Evolutionary conservation across 441 rosid species (phyloP).

Genomic region (Erodium moschatum): DNA sequence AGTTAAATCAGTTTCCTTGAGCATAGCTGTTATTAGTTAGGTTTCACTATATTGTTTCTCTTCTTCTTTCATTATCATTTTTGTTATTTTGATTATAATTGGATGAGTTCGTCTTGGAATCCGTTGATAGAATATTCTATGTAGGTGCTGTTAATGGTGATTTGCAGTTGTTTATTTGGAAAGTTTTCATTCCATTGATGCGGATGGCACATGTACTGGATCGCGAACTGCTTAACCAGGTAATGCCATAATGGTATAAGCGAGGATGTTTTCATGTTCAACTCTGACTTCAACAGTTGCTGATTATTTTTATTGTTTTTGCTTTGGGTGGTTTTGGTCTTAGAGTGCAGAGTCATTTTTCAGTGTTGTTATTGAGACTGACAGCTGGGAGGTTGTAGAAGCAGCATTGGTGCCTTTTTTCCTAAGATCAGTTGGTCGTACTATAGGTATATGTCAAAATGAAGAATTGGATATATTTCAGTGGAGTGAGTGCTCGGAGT

Average conservation of each 20-base stretch:
- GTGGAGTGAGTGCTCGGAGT: conserved; percentile 32
- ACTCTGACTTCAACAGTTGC: conserved; percentile 10
- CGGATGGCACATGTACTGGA: conserved; percentile 54
- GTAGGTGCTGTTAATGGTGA: conserved; percentile 36
- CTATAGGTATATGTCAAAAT: conserved; percentile 42
- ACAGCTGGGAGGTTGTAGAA: conserved; percentile 52
- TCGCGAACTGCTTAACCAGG: conserved; percentile 64
- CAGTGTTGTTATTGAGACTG: conserved; percentile 44
- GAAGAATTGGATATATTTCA: conserved; percentile 38
- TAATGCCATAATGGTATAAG: conserved; percentile 18
- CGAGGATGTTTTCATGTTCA: conserved; percentile 10
- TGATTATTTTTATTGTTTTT: conserved; percentile 20
- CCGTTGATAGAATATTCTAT: conserved; percentile 18
- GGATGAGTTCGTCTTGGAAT: neutral
- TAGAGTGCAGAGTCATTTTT: conserved; percentile 63
- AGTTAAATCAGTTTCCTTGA: neutral
- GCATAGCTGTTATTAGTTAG: neutral
- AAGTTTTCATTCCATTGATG: conserved; percentile 58
- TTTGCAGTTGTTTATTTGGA: conserved; percentile 55
- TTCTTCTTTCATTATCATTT: neutral
- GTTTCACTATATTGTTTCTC: neutral
- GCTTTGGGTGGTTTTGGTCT: conserved; percentile 24
- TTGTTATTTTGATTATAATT: conserved; percentile 7
- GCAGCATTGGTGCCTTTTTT: conserved; percentile 64
- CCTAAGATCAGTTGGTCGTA: conserved; percentile 49